Conservation (phyloP, 345 rosid species). For the Mallotus nudiflorus region DNA sequence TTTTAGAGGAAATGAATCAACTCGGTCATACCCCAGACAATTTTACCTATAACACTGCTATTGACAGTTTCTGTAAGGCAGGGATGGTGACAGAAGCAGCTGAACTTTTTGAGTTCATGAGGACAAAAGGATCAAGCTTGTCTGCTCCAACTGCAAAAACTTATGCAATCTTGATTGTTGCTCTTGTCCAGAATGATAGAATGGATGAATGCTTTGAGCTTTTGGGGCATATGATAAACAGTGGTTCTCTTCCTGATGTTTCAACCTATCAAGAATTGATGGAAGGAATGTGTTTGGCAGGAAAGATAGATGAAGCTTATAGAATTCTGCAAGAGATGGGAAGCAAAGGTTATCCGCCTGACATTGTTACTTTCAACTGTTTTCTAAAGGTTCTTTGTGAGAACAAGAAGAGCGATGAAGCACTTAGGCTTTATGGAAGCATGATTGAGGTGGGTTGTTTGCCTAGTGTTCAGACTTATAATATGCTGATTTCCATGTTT, state of each 20-base stretch:
- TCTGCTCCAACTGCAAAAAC: slow-evolving; percentile 92
- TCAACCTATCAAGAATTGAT: slow-evolving; percentile 77
- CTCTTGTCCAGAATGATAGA: slow-evolving; percentile 59
- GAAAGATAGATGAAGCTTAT: slow-evolving; percentile 73
- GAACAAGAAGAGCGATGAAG: slow-evolving; percentile 61
- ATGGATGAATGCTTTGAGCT: slow-evolving; percentile 65
- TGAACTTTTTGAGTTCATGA: slow-evolving; percentile 80
- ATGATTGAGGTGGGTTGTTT: slow-evolving; percentile 65
- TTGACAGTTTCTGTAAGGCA: slow-evolving; percentile 74
- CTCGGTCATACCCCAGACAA: slow-evolving; percentile 74
- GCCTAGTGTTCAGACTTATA: slow-evolving; percentile 89
- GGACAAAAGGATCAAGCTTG: slow-evolving; percentile 67
- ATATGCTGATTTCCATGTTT: slow-evolving; percentile 80
- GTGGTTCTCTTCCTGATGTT: slow-evolving; percentile 91
- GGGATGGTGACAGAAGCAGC: slow-evolving; percentile 81
- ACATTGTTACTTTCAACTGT: slow-evolving; percentile 84
- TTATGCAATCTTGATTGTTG: slow-evolving; percentile 68
- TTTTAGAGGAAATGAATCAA: slow-evolving; percentile 81
- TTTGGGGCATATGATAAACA: slow-evolving; percentile 67
- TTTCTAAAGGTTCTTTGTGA: slow-evolving; percentile 86
- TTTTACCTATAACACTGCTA: slow-evolving; percentile 83
- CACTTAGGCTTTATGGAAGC: slow-evolving; percentile 58
- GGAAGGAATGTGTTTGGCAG: slow-evolving; percentile 80
- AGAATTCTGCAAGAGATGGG: slow-evolving; percentile 83
- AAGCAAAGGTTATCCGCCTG: slow-evolving; percentile 80